Conservation (phyloP, 345 rosid species). For the Mangifera indica region DNA sequence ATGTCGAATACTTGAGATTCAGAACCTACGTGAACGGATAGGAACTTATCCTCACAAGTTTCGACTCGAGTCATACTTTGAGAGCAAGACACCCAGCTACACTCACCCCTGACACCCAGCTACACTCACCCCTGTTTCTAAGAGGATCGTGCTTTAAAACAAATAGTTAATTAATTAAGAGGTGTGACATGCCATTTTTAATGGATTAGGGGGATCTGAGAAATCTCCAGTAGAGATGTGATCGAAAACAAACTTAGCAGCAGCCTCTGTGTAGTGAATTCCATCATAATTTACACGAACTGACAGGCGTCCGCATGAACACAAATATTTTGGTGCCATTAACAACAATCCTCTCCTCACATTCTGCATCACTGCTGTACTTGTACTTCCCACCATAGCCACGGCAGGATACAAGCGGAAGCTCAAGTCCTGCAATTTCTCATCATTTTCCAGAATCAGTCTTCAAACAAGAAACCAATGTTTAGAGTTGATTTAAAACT, state of each 20-base stretch:
- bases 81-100: no score
- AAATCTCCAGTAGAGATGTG: slow-evolving; percentile 35
- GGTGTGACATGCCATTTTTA: slow-evolving; percentile 27
- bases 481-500: no score
- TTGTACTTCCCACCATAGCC: slow-evolving; percentile 38
- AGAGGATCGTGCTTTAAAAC: not conserved
- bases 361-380: slow-evolving; percentile 4
- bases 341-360: slow-evolving; percentile 23
- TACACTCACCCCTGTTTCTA: no score
- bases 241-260: slow-evolving; percentile 31
- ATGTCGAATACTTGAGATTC: no score
- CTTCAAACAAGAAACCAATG: no score
- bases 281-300: slow-evolving; percentile 42
- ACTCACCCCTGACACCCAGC: no score
- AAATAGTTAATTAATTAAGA: not conserved
- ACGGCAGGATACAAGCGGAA: slow-evolving; percentile 33
- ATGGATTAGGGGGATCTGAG: slow-evolving; percentile 30
- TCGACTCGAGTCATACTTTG: no score
- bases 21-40: no score
- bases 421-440: slow-evolving; percentile 30
- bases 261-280: slow-evolving; percentile 40
- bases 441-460: no score
- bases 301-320: slow-evolving; percentile 31
- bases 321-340: slow-evolving; percentile 26
- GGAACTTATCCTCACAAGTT: no score